phyloP scores from a whole-genome alignment of 1,139 yeast species.

The Dujonia santamariae region DNA sequence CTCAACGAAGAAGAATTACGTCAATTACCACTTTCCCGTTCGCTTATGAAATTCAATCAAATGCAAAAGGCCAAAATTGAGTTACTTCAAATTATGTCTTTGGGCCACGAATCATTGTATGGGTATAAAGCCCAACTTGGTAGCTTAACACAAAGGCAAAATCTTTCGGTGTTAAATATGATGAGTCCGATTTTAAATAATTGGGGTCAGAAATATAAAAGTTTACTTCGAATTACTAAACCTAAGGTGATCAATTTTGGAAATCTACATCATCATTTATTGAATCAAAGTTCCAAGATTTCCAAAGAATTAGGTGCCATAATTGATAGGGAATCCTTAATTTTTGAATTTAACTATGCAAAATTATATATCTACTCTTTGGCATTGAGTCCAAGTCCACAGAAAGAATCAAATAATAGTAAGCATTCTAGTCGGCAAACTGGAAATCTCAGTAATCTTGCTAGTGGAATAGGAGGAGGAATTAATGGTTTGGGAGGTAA shows the following conservation, averaged over 20 bases:
- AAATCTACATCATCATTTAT: constrained; percentile 30
- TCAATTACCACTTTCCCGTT: constrained; percentile 20
- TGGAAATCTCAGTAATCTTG: too few species aligned
- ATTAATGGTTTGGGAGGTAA: constrained; percentile 19
- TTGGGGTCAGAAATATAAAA: constrained; percentile 69
- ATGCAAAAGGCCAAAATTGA: constrained; percentile 78
- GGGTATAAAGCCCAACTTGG: constrained; percentile 60
- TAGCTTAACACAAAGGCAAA: constrained; percentile 57
- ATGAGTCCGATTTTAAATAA: constrained; percentile 73
- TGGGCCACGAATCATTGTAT: constrained; percentile 83
- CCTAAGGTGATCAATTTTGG: constrained; percentile 22
- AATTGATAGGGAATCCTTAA: constrained; percentile 66
- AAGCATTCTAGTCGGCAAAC: too few species aligned
- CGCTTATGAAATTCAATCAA: constrained; percentile 44
- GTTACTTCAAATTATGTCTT: constrained; percentile 70
- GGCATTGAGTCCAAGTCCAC: constrained; percentile 58
- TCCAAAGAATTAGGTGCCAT: constrained; percentile 36
- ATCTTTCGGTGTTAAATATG: constrained; percentile 66
- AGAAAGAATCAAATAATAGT: constrained; percentile 1
- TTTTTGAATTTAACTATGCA: constrained; percentile 82
- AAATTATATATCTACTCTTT: constrained; percentile 79
- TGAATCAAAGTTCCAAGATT: constrained; percentile 35
- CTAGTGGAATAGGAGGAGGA: constrained; percentile 8
- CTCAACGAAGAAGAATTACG: constrained; percentile 37
- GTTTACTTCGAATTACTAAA: constrained; percentile 49